Evolutionary conservation across 208 protist species (phyloP).

Genomic region (Acanthamoeba culbertsoni): DNA sequence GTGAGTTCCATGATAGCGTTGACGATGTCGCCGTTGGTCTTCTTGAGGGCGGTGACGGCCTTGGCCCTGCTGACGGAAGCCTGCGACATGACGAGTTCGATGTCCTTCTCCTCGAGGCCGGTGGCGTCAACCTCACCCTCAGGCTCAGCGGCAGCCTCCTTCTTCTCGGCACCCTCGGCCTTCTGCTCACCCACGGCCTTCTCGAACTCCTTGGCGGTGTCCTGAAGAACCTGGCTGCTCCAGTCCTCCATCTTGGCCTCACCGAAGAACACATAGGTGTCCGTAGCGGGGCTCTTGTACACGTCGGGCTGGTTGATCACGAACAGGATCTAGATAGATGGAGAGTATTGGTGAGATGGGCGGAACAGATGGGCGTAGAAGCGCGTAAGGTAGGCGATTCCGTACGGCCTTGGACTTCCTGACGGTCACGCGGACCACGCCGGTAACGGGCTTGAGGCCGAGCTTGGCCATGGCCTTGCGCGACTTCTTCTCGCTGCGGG

Average conservation of each 20-base stretch:
- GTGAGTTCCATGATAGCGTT: constrained; percentile 85
- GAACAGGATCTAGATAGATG: constrained; percentile 86
- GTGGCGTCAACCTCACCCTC: constrained; percentile 80
- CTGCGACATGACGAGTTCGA: constrained; percentile 88
- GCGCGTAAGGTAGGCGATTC: background rate
- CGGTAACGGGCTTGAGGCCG: constrained; percentile 93
- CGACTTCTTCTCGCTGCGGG: constrained; percentile 91
- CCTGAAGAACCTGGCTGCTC: background rate
- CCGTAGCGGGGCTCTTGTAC: constrained; percentile 92
- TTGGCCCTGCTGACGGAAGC: constrained; percentile 58
- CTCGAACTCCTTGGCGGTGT: constrained; percentile 67
- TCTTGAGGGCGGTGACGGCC: constrained; percentile 84
- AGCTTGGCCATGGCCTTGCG: constrained; percentile 96
- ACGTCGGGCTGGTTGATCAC: constrained; percentile 94
- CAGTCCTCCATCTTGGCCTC: constrained; percentile 95
- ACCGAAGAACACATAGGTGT: constrained; percentile 98
- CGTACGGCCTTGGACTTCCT: constrained; percentile 85
- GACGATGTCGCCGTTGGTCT: constrained; percentile 87
- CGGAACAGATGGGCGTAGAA: background rate
- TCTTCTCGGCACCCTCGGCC: constrained; percentile 29
- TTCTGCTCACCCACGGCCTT: background rate
- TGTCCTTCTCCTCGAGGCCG: constrained; percentile 84
- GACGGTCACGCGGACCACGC: constrained; percentile 92
- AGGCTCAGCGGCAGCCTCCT: constrained; percentile 68
- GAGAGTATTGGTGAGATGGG: background rate